These are phyloP conservation scores for Tricholoma sp. DNA, from an alignment of 768 basidiomycete species.

Conservation along the genomic window DNA sequence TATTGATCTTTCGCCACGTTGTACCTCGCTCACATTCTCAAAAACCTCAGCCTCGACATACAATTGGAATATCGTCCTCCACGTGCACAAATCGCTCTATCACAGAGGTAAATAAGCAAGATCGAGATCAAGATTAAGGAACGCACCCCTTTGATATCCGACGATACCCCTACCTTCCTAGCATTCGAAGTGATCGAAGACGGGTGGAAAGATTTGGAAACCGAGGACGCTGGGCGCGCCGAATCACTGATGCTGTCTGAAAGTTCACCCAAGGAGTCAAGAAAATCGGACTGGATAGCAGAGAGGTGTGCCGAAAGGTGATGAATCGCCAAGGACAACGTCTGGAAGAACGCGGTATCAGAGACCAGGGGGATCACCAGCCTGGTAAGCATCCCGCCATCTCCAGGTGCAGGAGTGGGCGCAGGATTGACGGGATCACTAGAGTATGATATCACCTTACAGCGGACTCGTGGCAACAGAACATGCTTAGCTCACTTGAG, in stretches of 20 bases:
- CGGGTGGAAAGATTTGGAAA: constrained; percentile 31
- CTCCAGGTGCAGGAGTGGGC: neutral
- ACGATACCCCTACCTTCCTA: constrained; percentile 14
- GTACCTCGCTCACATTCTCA: constrained; percentile 61
- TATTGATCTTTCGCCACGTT: constrained; percentile 60
- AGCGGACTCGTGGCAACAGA: neutral
- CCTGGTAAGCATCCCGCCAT: constrained; percentile 28
- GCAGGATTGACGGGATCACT: neutral
- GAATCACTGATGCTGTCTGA: constrained; percentile 34
- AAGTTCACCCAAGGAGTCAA: constrained; percentile 31
- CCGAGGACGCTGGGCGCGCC: constrained; percentile 40
- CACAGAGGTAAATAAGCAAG: constrained; percentile 14
- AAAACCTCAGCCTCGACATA: constrained; percentile 87
- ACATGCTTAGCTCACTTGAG: constrained; percentile 6
- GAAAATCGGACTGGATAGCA: constrained; percentile 46
- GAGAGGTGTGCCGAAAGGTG: constrained; percentile 47
- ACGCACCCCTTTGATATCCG: neutral
- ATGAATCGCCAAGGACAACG: constrained; percentile 58
- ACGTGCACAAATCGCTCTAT: constrained; percentile 72
- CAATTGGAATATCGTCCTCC: constrained; percentile 86
- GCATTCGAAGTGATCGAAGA: constrained; percentile 41
- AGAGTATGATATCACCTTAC: neutral
- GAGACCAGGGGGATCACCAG: constrained; percentile 76
- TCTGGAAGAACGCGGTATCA: constrained; percentile 75
- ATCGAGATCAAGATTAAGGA: neutral